phyloP scores from a whole-genome alignment of 345 rosid genomes.

The Dipteronia sinensis region DNA sequence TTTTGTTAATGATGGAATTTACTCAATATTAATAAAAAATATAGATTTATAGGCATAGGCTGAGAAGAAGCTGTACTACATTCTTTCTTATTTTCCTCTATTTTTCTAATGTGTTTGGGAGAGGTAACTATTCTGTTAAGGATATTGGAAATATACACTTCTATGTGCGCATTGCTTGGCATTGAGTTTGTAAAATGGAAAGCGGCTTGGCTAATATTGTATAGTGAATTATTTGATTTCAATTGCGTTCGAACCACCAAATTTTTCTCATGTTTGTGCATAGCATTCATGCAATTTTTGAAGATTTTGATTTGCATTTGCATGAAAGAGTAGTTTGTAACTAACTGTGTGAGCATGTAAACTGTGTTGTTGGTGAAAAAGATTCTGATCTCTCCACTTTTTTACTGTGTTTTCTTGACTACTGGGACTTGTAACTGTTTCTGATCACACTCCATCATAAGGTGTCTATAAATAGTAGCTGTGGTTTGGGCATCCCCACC shows the following conservation, averaged over 20 bases:
- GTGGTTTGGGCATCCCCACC: not conserved
- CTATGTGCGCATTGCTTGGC: not conserved
- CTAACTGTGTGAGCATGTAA: not conserved
- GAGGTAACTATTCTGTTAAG: not conserved
- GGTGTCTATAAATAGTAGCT: constrained; percentile 2
- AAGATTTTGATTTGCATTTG: not conserved
- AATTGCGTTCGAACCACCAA: not conserved
- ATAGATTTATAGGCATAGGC: not conserved
- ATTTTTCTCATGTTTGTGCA: too few relatives aligned
- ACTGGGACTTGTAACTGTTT: not conserved
- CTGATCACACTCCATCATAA: not conserved
- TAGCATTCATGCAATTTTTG: not conserved
- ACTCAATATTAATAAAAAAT: not conserved
- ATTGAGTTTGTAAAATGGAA: not conserved
- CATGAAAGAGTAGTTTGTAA: not conserved
- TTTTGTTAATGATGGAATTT: not conserved
- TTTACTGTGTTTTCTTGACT: not conserved
- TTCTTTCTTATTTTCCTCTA: constrained; percentile 4
- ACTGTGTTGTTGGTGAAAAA: not conserved
- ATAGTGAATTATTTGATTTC: not conserved
- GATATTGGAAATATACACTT: too few relatives aligned
- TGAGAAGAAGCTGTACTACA: not conserved
- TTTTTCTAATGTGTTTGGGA: not conserved
- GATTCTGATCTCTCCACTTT: not conserved
- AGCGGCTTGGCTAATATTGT: not conserved